Evolutionary conservation across 805 yeast genomes (phyloP), one percentile per base, ranked within the genome.

Genomic region (Yamadazyma sp.): DNA sequence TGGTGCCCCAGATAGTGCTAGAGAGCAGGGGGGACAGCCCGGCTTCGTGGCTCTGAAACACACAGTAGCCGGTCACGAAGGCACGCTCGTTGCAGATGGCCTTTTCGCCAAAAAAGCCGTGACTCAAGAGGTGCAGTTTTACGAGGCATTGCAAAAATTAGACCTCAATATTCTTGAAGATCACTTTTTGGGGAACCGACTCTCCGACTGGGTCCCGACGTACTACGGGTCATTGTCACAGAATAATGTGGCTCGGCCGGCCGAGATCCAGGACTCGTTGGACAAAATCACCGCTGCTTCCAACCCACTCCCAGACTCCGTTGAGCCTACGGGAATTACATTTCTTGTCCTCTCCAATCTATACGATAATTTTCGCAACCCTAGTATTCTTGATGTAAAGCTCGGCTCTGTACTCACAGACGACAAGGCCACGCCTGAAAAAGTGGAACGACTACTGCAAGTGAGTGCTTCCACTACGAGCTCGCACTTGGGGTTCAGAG

Each of bases 21-120:
- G n/a, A n/a, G n/a, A n/a, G n/a, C n/a, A n/a, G n/a, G n/a, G n/a
- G n/a, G n/a, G n/a, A n/a, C n/a, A n/a, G n/a, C n/a, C n/a, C n/a
- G n/a, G n/a, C 6, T 28, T 28, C 17, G 21, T 16, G 5, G 19
- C 15, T 11, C 20, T 30, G 16, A 15, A 26, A 26, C 86, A 84
- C 53, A 84, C 80, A 60, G 98, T 93, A 3, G 98, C 97, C 0
- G 99, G 99, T 5, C 99, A 91, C 53, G 85, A 72, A 5, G 98
- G 96, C 0, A 75, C 84, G 3, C 49, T 87, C 37, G 47, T 52
- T 8, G 79, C 79, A 45, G 71, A 75, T 27, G 95, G 89, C 0
- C 62, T 91, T 11, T 83, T 90, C 47, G 76, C 86, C 39, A 91
- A 93, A 58, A 80, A 82, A 0, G 69, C 90, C 0, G 55, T 63